Percentiles rank a stretch among this genome's conserved stretches.
Conservation (phyloP, 2,329 filamentous ascomycete species). For the Diplodia seriata region DNA sequence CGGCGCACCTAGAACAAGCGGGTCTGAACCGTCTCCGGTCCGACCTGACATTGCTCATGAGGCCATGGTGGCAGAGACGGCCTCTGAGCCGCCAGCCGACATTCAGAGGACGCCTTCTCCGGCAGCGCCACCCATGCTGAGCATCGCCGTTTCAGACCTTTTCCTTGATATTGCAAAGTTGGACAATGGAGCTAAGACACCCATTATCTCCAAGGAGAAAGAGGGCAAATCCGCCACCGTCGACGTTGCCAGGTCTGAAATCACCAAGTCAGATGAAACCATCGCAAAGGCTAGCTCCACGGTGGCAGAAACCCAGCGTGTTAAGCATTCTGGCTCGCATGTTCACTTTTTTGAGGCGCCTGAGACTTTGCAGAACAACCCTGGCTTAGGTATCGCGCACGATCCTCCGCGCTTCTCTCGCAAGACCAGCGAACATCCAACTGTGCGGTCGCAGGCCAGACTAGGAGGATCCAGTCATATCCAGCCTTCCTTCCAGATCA, state of each 20-base stretch:
- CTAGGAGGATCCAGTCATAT: neutral
- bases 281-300: neutral
- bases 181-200: neutral
- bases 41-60: neutral
- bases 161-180: neutral
- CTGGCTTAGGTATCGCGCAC: neutral
- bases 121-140: neutral
- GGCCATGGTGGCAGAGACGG: neutral
- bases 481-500: neutral
- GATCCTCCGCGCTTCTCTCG: neutral
- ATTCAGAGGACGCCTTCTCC: neutral
- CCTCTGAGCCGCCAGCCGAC: neutral
- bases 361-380: neutral
- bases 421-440: neutral
- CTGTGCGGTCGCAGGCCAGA: neutral
- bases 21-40: neutral
- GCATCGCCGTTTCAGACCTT: neutral
- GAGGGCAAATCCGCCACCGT: neutral
- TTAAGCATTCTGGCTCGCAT: neutral
- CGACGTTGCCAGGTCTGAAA: slow-evolving; percentile 7
- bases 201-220: neutral
- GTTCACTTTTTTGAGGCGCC: neutral
- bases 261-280: slow-evolving; percentile 9
- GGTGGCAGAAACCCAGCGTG: neutral
- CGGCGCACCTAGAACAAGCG: neutral